Evolutionary conservation across 352 stramenopile genomes (phyloP), one percentile per base, ranked within the genome.

Genomic region (Thraustochytrium aureum): DNA sequence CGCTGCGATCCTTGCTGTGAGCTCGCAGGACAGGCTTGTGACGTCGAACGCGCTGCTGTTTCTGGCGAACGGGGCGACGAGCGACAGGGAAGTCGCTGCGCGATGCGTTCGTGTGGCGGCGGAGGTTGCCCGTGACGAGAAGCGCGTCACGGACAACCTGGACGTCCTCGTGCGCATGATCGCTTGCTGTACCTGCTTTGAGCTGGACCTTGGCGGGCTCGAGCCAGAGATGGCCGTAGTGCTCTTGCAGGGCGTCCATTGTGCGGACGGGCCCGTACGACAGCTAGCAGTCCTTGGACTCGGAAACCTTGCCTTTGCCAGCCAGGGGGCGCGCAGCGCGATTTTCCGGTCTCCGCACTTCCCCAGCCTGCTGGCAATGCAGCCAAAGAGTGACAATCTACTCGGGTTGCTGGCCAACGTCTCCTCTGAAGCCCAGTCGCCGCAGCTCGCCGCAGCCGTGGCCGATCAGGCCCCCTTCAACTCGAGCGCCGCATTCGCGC

Each of bases 401-500:
- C 35, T 64, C 10, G 56, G 56, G 56, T 26, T 64, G 56, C 10
- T 64, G 26, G 56, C 56, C 26, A 64, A 64, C 56, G 33, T 64
- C 26, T 26, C 10, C 56, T 10, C 26, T 10, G 56, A 64, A 10
- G 10, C 10, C 35, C 56, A 10, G 10, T 26, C 10, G 10, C 10
- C 10, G 56, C 10, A 10, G 33, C 10, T 64, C 10, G 56, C 56
- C n/a, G n/a, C n/a, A 17, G 56, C 35, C 56, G 56, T 64, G 56
- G 10, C 26, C 10, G 26, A 64, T 39, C 56, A 64, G 26, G 56
- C 56, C 56, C 10, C 56, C 26, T 64, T 64, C 56, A 64, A 64
- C 56, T 10, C 56, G 33, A 64, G 26, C 56, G 56, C 56, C 10
- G 56, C 56, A 10, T 64, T 64, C 26, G 26, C 56, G 26, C 56